Evolutionary conservation across 257 asterid genomes (phyloP), one percentile per base, ranked within the genome.

Genomic region (Solanum sejunctum): DNA sequence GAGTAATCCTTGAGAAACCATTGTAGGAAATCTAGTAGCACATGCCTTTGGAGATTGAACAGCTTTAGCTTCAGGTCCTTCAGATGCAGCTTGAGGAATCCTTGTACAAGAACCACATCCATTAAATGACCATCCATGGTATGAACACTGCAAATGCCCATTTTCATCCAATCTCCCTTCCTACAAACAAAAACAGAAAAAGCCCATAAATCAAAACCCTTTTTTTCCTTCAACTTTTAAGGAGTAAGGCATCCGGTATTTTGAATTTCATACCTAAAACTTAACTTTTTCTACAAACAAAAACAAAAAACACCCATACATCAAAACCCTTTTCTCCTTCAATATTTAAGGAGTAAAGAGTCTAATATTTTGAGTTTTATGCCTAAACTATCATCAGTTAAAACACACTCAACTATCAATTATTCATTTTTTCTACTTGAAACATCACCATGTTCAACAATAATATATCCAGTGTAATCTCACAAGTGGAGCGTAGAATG

Each of bases 111-210:
- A 93, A 18, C 99, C 99, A 66, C 92, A 91, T 79, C 99, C 99
- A 83, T 92, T 92, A 86, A 97, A 97, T 13, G 99, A 97, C 99
- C 99, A 97, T 10, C 99, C 99, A 54, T 97, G 99, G 67, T 97
- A 97, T 8, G 99, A 97, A 83, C 99, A 95, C 94, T 97, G 99
- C 91, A 97, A 93, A 84, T 95, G 92, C 85, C 99, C 99, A 67
- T 97, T 97, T 87, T 97, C 99, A 83, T 95, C 99, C 88, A 97
- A 85, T 84, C 99, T 95, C 73, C 99, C 99, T 88, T 97, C 99
- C 98, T 95, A 87, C 77, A 91, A 80, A 81, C 84, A 55, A 87
- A 75, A 73, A 61, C 84, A 80, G 7, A 36, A 23, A 79, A 82
- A 51, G 43, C 58, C 60, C 39, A 80, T 55, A 11, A 4, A 21